Evolutionary conservation across 2,329 filamentous ascomycete genomes (phyloP).

Genomic region (Colletotrichum sp.): DNA sequence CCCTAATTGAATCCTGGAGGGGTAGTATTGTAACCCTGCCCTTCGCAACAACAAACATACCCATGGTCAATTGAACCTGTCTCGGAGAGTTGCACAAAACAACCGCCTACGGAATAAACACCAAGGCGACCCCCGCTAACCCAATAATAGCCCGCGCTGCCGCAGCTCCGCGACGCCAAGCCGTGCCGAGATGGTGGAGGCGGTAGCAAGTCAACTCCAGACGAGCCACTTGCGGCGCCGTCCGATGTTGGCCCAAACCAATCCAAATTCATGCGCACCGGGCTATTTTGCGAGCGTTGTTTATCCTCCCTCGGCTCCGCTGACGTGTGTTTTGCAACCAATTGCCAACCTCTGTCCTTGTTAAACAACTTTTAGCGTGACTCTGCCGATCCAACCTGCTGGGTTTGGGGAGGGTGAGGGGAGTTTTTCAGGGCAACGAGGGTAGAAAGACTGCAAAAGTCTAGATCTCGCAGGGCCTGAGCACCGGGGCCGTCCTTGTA

Average conservation of each 20-base stretch:
- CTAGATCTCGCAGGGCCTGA: neutral
- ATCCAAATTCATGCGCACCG: neutral
- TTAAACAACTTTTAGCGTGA: neutral
- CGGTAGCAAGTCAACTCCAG: neutral
- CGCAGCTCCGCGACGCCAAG: conserved; percentile 19
- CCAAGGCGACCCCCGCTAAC: neutral
- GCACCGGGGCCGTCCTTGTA: neutral
- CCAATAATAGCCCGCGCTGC: conserved; percentile 13
- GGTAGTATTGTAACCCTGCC: neutral
- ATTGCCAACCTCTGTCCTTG: neutral
- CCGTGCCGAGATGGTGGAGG: conserved; percentile 17
- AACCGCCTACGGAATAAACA: neutral
- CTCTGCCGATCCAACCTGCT: neutral
- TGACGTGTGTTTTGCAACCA: neutral
- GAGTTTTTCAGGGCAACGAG: neutral
- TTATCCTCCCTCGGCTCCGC: neutral
- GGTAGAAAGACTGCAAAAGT: neutral
- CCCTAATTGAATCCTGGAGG: neutral
- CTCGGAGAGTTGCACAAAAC: neutral
- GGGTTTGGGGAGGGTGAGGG: neutral
- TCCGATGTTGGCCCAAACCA: conserved; percentile 2
- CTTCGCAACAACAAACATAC: neutral
- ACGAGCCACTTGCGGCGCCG: conserved; percentile 6
- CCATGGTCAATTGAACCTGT: neutral
- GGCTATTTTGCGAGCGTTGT: neutral